phyloP scores from a whole-genome alignment of 495 filamentous ascomycete species.

The Neurospora sp. region DNA sequence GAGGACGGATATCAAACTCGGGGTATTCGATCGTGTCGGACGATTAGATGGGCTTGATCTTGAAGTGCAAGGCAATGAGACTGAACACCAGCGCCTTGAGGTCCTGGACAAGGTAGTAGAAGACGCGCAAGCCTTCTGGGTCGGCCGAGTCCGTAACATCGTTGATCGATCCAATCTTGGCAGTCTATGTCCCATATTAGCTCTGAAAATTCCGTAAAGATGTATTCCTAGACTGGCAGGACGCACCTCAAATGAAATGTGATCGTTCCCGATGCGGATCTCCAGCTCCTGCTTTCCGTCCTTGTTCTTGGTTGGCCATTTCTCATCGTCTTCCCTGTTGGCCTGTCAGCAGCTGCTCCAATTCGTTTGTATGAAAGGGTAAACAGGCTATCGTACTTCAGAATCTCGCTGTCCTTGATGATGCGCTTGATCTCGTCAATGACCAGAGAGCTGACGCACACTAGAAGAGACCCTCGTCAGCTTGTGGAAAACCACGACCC shows the following conservation, averaged over 20 bases:
- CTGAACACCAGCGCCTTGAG: slow-evolving; percentile 96
- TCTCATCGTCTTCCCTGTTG: slow-evolving; percentile 89
- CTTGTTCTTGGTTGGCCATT: slow-evolving; percentile 99
- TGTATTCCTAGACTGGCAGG: neutral
- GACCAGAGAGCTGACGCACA: slow-evolving; percentile 92
- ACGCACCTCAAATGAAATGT: slow-evolving; percentile 92
- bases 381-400: slow-evolving; percentile 57
- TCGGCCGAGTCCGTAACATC: slow-evolving; percentile 95
- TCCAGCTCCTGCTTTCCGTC: slow-evolving; percentile 96
- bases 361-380: neutral
- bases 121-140: slow-evolving; percentile 94
- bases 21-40: neutral
- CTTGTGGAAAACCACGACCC: neutral
- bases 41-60: slow-evolving; percentile 79
- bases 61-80: slow-evolving; percentile 93
- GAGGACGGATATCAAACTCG: slow-evolving; percentile 6
- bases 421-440: slow-evolving; percentile 94
- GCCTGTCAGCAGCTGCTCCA: slow-evolving; percentile 15
- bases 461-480: slow-evolving; percentile 34
- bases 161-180: slow-evolving; percentile 94
- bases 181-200: slow-evolving; percentile 55
- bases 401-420: slow-evolving; percentile 94
- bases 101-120: slow-evolving; percentile 98
- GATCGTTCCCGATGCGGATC: slow-evolving; percentile 86
- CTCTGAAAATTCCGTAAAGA: neutral